phyloP scores from a whole-genome alignment of 139 green algal species.

The Chlamydomonas eustigma region DNA sequence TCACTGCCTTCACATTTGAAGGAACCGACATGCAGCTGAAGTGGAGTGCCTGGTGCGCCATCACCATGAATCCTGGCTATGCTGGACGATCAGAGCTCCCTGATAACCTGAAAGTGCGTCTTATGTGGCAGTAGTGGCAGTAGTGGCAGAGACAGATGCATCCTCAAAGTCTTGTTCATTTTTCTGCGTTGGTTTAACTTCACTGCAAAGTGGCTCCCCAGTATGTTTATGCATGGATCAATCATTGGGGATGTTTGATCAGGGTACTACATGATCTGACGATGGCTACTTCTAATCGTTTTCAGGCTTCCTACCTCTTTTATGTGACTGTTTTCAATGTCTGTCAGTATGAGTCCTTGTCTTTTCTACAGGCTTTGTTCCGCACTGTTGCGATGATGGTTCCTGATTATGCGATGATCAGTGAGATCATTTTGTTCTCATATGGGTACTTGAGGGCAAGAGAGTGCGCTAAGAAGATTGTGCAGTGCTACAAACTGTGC shows the following conservation, averaged over 20 bases:
- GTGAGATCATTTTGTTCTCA: slow-evolving; percentile 74
- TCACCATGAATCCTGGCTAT: slow-evolving; percentile 80
- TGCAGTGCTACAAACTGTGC: slow-evolving; percentile 80
- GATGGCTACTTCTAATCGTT: no score
- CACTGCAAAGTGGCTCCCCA: no score
- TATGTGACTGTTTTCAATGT: no score
- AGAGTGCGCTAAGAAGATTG: slow-evolving; percentile 75
- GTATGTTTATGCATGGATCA: no score
- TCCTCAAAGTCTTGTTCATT: no score
- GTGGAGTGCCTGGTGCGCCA: slow-evolving; percentile 48
- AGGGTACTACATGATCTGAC: no score
- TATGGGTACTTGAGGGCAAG: slow-evolving; percentile 51
- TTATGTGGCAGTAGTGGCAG: no score
- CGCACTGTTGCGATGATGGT: slow-evolving; percentile 76
- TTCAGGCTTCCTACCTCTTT: no score
- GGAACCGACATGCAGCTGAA: slow-evolving; percentile 67
- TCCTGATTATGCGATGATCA: slow-evolving; percentile 74
- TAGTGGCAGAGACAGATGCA: no score
- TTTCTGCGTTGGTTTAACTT: no score
- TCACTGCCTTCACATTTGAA: slow-evolving; percentile 71
- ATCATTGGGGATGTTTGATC: no score
- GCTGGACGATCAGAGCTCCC: slow-evolving; percentile 48
- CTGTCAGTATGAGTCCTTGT: no score
- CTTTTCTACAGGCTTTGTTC: slow-evolving; percentile 63
- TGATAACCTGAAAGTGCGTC: slow-evolving; percentile 68